These are phyloP conservation scores for Phytophthora foliorum DNA, from an alignment of 352 stramenopile genomes.

Conservation along the genomic window DNA sequence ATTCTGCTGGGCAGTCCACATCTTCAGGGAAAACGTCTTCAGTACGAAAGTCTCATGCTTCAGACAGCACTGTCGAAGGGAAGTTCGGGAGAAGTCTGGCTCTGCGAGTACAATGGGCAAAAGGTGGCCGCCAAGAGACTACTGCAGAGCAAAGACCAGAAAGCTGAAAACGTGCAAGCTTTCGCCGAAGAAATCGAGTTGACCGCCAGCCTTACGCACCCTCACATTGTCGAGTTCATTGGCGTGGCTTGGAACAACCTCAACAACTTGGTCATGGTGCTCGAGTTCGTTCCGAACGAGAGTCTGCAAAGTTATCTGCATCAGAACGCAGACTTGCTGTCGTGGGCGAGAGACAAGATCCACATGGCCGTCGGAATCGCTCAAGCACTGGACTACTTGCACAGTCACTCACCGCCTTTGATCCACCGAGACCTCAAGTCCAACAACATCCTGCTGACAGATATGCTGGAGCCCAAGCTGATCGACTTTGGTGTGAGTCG, in stretches of 20 bases:
- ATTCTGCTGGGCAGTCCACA: conserved; percentile 28
- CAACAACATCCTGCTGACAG: conserved; percentile 82
- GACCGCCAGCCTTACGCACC: conserved; percentile 55
- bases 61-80: conserved; percentile 37
- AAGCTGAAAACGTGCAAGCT: conserved; percentile 32
- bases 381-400: conserved; percentile 42
- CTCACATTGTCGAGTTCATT: conserved; percentile 59
- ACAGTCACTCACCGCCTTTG: conserved; percentile 30
- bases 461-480: conserved; percentile 68
- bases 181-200: conserved; percentile 57
- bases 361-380: conserved; percentile 56
- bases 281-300: conserved; percentile 42
- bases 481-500: conserved; percentile 87
- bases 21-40: conserved; percentile 30
- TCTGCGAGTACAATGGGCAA: conserved; percentile 33
- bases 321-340: conserved; percentile 34
- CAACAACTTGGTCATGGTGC: conserved; percentile 44
- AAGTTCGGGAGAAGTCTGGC: conserved; percentile 53
- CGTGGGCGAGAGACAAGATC: conserved; percentile 50
- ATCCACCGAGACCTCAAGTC: conserved; percentile 49
- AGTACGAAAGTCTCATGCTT: conserved; percentile 34
- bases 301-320: conserved; percentile 34
- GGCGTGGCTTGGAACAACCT: conserved; percentile 65
- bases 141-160: conserved; percentile 43
- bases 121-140: conserved; percentile 54